A percentile compares a stretch with the other conserved stretches of the same genome.
Evolutionary conservation across 176 grass and related monocot genomes (phyloP).

Genomic region (Raddia guianensis): DNA sequence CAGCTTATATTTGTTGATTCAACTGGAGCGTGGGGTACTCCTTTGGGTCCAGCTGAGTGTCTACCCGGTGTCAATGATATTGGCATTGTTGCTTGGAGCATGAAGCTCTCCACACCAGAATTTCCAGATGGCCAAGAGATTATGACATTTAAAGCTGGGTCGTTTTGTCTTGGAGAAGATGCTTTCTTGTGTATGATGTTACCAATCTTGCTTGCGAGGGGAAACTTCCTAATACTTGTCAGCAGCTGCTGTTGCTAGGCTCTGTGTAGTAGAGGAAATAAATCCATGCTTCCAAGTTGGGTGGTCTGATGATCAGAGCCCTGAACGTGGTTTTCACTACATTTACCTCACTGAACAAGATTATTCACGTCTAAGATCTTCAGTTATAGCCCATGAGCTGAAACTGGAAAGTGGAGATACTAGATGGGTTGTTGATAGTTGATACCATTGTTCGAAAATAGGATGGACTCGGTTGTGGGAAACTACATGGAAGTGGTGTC

Average conservation of each 20-base stretch:
- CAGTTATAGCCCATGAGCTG: conserved; percentile 90
- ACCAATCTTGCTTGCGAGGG: conserved; percentile 88
- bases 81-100: conserved; percentile 91
- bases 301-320: conserved; percentile 82
- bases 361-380: conserved; percentile 67
- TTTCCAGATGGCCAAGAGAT: conserved; percentile 85
- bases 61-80: conserved; percentile 75
- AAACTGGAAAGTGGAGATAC: conserved; percentile 83
- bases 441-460: conserved; percentile 88
- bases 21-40: conserved; percentile 72
- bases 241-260: conserved; percentile 90
- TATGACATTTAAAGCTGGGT: conserved; percentile 92
- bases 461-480: conserved; percentile 92
- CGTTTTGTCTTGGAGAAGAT: conserved; percentile 95
- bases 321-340: conserved; percentile 96
- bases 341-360: conserved; percentile 92
- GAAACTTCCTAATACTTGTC: conserved; percentile 93
- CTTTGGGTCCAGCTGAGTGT: conserved; percentile 66
- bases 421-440: conserved; percentile 74
- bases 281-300: conserved; percentile 90
- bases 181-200: conserved; percentile 83
- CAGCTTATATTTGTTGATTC: conserved; percentile 76
- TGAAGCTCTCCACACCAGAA: conserved; percentile 94
- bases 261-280: conserved; percentile 92
- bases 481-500: conserved; percentile 91